These are phyloP conservation scores for Lathyrus aphaca DNA, from an alignment of 306 rosid species.

Conservation along the genomic window DNA sequence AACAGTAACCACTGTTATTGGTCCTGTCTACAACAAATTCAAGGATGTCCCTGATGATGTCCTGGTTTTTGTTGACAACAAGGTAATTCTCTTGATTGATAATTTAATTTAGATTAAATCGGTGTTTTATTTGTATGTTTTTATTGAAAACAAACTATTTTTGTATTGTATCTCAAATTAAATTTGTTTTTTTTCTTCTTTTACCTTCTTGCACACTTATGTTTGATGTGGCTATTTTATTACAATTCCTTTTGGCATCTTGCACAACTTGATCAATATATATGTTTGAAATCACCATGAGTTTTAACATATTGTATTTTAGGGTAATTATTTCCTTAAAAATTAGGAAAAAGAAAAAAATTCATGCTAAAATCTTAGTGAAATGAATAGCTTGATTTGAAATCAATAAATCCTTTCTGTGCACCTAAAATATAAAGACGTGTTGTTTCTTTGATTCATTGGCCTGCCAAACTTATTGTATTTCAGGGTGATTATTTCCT, in stretches of 20 bases:
- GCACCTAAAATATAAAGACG: too few relatives aligned
- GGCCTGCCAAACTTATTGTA: not conserved
- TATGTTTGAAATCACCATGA: not conserved
- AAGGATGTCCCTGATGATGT: slow-evolving; percentile 62
- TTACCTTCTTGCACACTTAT: too few relatives aligned
- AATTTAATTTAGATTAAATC: not conserved
- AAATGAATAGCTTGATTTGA: not conserved
- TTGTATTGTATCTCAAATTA: too few relatives aligned
- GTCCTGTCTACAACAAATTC: slow-evolving; percentile 66
- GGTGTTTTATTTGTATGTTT: not conserved
- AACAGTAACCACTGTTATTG: slow-evolving; percentile 55
- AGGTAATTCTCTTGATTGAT: slow-evolving; percentile 47
- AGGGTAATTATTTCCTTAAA: slow-evolving; percentile 2
- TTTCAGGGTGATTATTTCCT: too few relatives aligned
- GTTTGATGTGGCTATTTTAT: too few relatives aligned
- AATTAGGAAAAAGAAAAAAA: not conserved
- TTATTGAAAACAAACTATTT: too few relatives aligned
- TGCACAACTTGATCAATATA: too few relatives aligned
- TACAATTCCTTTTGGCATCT: too few relatives aligned
- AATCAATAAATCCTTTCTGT: not conserved
- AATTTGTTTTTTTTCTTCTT: too few relatives aligned
- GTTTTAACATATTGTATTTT: not conserved
- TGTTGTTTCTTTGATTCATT: not conserved
- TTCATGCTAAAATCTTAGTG: not conserved
- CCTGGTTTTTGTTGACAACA: slow-evolving; percentile 62